Evolutionary conservation across 2,329 filamentous ascomycete genomes (phyloP).

Genomic region (Trichoderma aggressivum): DNA sequence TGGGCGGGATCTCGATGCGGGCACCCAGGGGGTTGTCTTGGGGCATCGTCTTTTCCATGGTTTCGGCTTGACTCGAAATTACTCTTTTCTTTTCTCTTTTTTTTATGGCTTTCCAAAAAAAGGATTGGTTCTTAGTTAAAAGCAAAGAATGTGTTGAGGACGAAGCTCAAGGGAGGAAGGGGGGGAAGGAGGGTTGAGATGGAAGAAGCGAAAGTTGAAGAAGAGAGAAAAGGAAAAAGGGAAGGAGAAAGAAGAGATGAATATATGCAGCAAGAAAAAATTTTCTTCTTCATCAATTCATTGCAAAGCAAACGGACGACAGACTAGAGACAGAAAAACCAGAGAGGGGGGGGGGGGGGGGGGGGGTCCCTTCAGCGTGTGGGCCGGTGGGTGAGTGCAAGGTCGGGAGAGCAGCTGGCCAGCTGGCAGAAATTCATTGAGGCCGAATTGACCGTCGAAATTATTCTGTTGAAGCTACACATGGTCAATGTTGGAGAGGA

Average conservation of each 20-base stretch:
- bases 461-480: no score
- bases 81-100: neutral
- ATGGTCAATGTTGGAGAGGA: neutral
- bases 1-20: neutral
- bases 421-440: conserved; percentile 7
- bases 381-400: conserved; percentile 3
- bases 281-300: neutral
- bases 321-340: neutral
- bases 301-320: neutral
- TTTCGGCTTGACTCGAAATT: neutral
- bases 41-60: neutral
- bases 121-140: neutral
- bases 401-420: conserved; percentile 1
- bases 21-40: neutral
- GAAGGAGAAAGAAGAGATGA: neutral
- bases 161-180: neutral
- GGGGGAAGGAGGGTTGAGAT: neutral
- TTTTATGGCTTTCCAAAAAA: neutral
- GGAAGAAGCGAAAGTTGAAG: neutral
- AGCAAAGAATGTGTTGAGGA: neutral
- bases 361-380: neutral
- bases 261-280: neutral
- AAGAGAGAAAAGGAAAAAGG: neutral
- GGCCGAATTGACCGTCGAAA: neutral
- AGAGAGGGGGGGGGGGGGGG: neutral